Evolutionary conservation across 192 early-diverging fungal genomes (phyloP), one percentile per base, ranked within the genome.

Genomic region (Backusella luteola): DNA sequence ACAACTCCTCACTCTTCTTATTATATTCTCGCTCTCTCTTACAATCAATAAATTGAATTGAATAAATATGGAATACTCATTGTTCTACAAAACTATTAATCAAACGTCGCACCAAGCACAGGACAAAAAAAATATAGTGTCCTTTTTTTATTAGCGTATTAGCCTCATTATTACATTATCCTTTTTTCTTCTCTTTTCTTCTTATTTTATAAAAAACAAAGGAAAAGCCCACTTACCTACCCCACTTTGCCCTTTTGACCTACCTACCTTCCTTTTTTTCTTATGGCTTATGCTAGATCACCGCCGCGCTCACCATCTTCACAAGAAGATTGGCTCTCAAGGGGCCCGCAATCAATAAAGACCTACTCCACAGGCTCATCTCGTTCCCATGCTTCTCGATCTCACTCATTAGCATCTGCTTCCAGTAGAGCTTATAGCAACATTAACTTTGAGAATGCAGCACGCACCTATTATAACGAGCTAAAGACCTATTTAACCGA

Each of bases 401-500:
- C 79, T 6, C 66, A 66, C 29, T 81, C 80, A n/a, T 66, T 77
- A 14, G 76, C 80, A 41, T 81, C 80, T 39, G 42, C 71, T 46
- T 66, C 80, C 19, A 77, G 72, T 59, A 41, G 80, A 49, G 44
- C 74, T 21, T 67, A 41, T 44, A 74, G 44, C 23, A 69, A 71
- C 34, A 23, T 72, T 35, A 53, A 52, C 17, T 76, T 77, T 66
- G 72, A 79, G 23, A 56, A 6, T 63, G 53, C 44, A 36, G 80
- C 80, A 17, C 75, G 72, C 6, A 71, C 74, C n/a, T 77, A 81
- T 68, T 76, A 77, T 73, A 19, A 32, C 9, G 80, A 81, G 41
- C 44, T 81, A 29, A 73, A 74, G 32, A 52, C 42, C 35, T 77
- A 81, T 56, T 66, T 81, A 26, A 34, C 36, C 6, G 41, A 41